Base-by-base conservation (phyloP, 225 moss, liverwort and hornwort genomes). In the Pseudisothecium myosuroides region DNA sequence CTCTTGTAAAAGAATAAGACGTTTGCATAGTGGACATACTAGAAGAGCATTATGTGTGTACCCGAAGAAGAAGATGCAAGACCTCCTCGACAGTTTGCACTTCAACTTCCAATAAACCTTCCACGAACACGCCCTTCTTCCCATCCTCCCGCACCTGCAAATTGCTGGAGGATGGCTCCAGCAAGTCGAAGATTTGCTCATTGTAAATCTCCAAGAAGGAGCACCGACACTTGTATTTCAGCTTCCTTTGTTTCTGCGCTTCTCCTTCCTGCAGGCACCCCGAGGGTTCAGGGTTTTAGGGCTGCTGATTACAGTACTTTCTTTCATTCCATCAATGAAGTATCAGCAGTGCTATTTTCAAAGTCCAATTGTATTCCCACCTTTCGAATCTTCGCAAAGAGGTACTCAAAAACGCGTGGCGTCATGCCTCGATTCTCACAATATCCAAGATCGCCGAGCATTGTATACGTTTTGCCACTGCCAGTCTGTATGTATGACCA, bases 41-140 rank as follows among this genome's bases (percentile, higher is more conserved):
- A 80, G 68, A 24, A 45, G 27, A 81, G 75, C 11, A 47, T 36
- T 36, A 34, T 67, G 39, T 80, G n/a, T 54, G 80, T 84, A 98
- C 98, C 95, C 92, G 90, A n/a, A 96, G 93, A 61, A 98, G 98
- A 81, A 98, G 94, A 83, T 91, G 94, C 92, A 98, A 89, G 56
- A 98, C 96, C 88, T 98, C 96, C 77, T 95, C 94, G 9, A 96
- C 97, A 78, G 91, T 90, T n/a, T 86, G 87, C 87, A 97, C 97
- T 90, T 96, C 97, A 34, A 96, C 94, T 89, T 98, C 96, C 59
- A 94, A 83, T 37, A 98, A 90, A 80, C 96, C 95, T 82, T 97
- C 97, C 50, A 98, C 96, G 78, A 96, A 98, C 34, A 98, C 96
- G 58, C 98, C 97, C 89, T 95, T 96, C 77, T 91, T 97, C 56